Conservation (phyloP, 768 basidiomycete species). For the Kwoniella botswanensis region DNA sequence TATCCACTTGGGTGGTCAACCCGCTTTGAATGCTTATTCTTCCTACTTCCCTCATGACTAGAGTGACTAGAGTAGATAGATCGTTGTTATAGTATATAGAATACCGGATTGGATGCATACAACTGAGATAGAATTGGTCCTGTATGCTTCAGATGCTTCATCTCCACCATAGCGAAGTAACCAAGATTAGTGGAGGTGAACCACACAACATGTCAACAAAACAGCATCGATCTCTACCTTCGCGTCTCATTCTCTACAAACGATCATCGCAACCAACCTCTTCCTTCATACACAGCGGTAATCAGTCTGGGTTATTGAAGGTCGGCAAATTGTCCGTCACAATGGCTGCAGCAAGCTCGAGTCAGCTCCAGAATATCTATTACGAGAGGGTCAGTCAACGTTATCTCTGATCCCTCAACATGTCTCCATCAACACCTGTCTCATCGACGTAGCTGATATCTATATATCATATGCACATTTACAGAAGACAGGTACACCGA, state of each 20-base stretch:
- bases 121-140: background rate
- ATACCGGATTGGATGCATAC: background rate
- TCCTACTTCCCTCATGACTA: slow-evolving; percentile 34
- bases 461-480: background rate
- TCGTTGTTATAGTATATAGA: background rate
- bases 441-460: background rate
- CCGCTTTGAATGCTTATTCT: slow-evolving; percentile 39
- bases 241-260: too few relatives aligned
- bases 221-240: too few relatives aligned
- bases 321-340: too few relatives aligned
- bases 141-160: background rate
- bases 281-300: too few relatives aligned
- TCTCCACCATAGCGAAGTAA: background rate
- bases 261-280: too few relatives aligned
- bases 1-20: slow-evolving; percentile 45
- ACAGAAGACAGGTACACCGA: slow-evolving; percentile 77
- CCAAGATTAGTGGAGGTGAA: slow-evolving; percentile 2
- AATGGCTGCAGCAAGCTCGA: slow-evolving; percentile 8
- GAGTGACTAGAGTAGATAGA: background rate
- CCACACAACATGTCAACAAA: background rate
- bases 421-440: background rate
- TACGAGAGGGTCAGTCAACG: slow-evolving; percentile 73
- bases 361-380: slow-evolving; percentile 69
- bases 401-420: background rate
- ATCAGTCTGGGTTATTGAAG: too few relatives aligned